phyloP scores from a whole-genome alignment of 306 rosid species.

The Herpetospermum pedunculosum region DNA sequence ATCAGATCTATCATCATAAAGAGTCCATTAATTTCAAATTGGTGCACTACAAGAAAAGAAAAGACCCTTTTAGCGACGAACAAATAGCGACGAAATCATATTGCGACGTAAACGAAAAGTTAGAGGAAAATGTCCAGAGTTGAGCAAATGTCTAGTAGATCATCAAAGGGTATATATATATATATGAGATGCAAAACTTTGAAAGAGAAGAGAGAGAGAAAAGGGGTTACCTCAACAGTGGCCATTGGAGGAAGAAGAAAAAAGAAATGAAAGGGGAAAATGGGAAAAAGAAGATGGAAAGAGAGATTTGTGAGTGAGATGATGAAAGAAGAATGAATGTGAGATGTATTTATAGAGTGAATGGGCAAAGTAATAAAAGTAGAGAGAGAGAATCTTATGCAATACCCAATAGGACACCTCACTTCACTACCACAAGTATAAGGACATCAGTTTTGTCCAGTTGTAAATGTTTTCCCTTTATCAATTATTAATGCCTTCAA shows the following conservation, averaged over 20 bases:
- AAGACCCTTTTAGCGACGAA: no score
- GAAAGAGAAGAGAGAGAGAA: not conserved
- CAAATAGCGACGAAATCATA: no score
- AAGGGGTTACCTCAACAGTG: not conserved
- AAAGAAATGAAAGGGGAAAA: no score
- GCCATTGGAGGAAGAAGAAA: not conserved
- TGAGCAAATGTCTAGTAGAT: no score
- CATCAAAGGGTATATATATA: no score
- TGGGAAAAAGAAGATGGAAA: not conserved
- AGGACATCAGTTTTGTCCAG: conserved; percentile 4
- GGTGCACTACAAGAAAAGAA: no score
- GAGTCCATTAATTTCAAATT: no score
- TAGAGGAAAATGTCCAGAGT: no score
- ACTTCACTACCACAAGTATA: not conserved
- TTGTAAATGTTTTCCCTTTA: conserved; percentile 3
- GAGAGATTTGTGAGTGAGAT: not conserved
- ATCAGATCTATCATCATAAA: no score
- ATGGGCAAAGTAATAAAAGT: not conserved
- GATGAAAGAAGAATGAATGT: not conserved
- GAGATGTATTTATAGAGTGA: not conserved
- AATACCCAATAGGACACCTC: not conserved
- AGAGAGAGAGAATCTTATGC: not conserved
- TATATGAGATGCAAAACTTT: no score
- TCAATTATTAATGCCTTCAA: not conserved
- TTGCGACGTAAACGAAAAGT: no score